These are phyloP conservation scores for Ceratocystiopsis minuta DNA, from an alignment of 2,329 filamentous ascomycete species.

Conservation along the genomic window DNA sequence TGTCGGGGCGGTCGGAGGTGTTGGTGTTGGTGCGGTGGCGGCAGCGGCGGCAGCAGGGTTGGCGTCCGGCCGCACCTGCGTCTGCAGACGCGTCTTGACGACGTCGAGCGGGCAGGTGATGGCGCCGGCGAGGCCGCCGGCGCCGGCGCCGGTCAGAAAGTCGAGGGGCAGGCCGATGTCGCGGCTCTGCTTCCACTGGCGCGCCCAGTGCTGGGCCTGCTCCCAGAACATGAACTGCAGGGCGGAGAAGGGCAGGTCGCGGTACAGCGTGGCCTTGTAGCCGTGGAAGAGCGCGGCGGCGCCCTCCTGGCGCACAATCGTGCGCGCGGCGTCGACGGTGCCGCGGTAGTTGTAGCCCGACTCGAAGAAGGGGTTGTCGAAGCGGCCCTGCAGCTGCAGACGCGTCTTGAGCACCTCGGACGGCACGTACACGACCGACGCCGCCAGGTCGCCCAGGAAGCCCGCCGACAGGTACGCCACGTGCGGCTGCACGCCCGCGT, in stretches of 20 bases:
- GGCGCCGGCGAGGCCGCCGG: conserved; percentile 81
- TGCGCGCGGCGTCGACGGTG: conserved; percentile 67
- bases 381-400: conserved; percentile 80
- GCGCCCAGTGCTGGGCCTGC: conserved; percentile 71
- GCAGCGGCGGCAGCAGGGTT: neutral
- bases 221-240: conserved; percentile 98
- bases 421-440: conserved; percentile 85
- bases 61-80: conserved; percentile 42
- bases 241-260: conserved; percentile 88
- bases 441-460: conserved; percentile 82
- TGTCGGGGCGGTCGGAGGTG: too few species aligned
- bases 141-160: conserved; percentile 72
- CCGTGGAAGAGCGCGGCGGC: conserved; percentile 78
- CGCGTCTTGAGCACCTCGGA: conserved; percentile 97
- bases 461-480: conserved; percentile 74
- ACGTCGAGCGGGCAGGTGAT: conserved; percentile 94
- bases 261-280: conserved; percentile 90
- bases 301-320: conserved; percentile 70
- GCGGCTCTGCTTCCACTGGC: conserved; percentile 55
- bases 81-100: conserved; percentile 92
- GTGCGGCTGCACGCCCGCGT: conserved; percentile 63
- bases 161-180: conserved; percentile 78
- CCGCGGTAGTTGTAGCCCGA: conserved; percentile 93
- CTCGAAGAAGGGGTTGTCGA: conserved; percentile 85
- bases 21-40: neutral